Evolutionary conservation across 1,139 yeast genomes (phyloP).

Genomic region (Sugiyamaella castrensis): DNA sequence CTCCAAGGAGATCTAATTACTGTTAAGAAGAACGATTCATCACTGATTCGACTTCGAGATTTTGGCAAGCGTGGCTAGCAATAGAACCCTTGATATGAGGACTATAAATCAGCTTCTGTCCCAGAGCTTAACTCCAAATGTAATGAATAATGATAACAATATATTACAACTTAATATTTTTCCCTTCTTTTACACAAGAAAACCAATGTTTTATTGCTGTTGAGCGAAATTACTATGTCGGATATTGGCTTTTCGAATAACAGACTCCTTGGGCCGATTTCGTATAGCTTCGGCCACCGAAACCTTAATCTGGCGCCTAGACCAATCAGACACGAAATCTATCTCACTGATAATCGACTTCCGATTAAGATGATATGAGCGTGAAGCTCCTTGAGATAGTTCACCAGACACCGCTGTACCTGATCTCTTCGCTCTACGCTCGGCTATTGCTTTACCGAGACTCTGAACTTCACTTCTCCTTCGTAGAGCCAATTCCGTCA

Average conservation of each 20-base stretch:
- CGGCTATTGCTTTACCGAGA: slow-evolving; percentile 6
- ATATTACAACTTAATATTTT: not conserved
- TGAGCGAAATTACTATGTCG: slow-evolving; percentile 1
- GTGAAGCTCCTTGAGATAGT: not conserved
- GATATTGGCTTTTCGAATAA: slow-evolving; percentile 9
- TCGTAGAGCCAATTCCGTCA: slow-evolving; percentile 3
- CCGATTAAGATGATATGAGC: not conserved
- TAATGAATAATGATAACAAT: not conserved
- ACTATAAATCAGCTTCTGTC: no score
- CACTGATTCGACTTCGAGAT: slow-evolving; percentile 21
- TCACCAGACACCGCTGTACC: not conserved
- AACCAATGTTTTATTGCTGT: not conserved
- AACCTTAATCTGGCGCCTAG: slow-evolving; percentile 18
- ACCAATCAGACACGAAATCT: slow-evolving; percentile 18
- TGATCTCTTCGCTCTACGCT: not conserved
- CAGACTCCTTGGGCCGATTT: slow-evolving; percentile 12
- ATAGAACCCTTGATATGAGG: no score
- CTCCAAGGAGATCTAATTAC: slow-evolving; percentile 25
- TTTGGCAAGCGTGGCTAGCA: slow-evolving; percentile 18
- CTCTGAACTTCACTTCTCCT: slow-evolving; percentile 2
- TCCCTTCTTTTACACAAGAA: slow-evolving; percentile 1
- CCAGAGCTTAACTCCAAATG: not conserved
- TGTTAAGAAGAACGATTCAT: slow-evolving; percentile 16
- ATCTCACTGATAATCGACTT: slow-evolving; percentile 20
- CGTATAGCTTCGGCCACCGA: slow-evolving; percentile 18